Evolutionary conservation across 345 rosid genomes (phyloP), one percentile per base, ranked within the genome.

Genomic region (Hirschfeldia incana): DNA sequence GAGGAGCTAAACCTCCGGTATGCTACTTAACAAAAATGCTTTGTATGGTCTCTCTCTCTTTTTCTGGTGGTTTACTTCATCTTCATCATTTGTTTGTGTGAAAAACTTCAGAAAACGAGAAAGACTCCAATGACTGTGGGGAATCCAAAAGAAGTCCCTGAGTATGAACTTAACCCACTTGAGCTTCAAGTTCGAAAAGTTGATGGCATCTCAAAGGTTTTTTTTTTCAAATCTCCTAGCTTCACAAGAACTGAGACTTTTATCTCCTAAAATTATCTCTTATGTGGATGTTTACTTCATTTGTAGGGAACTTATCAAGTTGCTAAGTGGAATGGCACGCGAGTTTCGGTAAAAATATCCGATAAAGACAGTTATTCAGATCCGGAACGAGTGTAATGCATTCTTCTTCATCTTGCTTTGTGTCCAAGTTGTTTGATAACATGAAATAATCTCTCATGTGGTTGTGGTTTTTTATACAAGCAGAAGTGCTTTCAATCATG

Each of bases 301-400:
- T 76, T 58, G 58, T 88, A 95, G 98, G 99, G 99, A 67, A 55
- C 88, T 28, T 95, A 90, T 87, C 99, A 95, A 88, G 92, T 93
- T 46, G 99, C 97, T 75, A 95, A 91, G 83, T 95, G 99, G 99
- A 95, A 95, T 79, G 99, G 98, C 62, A 93, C 98, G 8, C 90
- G 92, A 83, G 97, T 95, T 63, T 78, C 93, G 1, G 97, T 93
- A 9, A 95, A 95, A 89, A 95, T 95, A 80, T 87, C 90, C 28
- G 98, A 95, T 49, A 89, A 81, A 84, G 94, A 93, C 59, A 83
- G 89, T 76, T 88, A 79, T 66, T 75, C 89, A 30, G 89, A 91
- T 63, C 93, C 86, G 0, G 94, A 95, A 67, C 85, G 82, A 82
- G 87, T 88, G 97, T 93, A 49, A 88, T 44, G 89, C 76, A 60